phyloP scores from a whole-genome alignment of 176 grass and related monocot genomes.

The Oryza longistaminata region DNA sequence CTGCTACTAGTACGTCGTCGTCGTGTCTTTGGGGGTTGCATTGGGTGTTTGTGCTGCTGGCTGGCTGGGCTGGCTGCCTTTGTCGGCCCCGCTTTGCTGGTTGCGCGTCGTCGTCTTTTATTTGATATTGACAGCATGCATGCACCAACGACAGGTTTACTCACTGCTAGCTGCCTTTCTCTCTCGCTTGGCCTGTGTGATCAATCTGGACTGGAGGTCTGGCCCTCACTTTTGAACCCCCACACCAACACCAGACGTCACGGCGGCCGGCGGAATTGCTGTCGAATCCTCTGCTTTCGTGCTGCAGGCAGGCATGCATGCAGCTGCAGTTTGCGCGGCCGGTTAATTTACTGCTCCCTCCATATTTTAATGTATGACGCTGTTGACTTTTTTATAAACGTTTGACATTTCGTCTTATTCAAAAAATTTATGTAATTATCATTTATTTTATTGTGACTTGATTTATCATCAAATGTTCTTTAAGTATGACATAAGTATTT shows the following conservation, averaged over 20 bases:
- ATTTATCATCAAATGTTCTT: no score
- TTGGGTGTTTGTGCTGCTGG: not conserved
- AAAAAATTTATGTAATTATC: no score
- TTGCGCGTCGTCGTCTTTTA: not conserved
- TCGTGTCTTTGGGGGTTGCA: not conserved
- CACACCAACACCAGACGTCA: slow-evolving; percentile 24
- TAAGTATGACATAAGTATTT: no score
- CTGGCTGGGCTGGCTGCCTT: not conserved
- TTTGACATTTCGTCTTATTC: no score
- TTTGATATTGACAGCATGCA: not conserved
- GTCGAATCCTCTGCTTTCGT: slow-evolving; percentile 1
- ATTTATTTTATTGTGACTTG: no score
- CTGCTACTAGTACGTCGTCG: not conserved
- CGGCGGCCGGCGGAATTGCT: not conserved
- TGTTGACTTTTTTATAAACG: no score
- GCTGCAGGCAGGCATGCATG: not conserved
- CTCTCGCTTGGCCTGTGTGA: not conserved
- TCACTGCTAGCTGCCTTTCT: not conserved
- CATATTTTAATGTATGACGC: no score
- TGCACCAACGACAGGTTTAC: not conserved
- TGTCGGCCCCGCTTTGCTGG: not conserved
- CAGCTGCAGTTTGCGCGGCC: not conserved
- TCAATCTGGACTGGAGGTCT: not conserved
- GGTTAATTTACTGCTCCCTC: no score
- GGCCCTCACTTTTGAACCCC: slow-evolving; percentile 23